Base-by-base conservation (phyloP, 495 filamentous ascomycete species). In the Xylaria castorea region DNA sequence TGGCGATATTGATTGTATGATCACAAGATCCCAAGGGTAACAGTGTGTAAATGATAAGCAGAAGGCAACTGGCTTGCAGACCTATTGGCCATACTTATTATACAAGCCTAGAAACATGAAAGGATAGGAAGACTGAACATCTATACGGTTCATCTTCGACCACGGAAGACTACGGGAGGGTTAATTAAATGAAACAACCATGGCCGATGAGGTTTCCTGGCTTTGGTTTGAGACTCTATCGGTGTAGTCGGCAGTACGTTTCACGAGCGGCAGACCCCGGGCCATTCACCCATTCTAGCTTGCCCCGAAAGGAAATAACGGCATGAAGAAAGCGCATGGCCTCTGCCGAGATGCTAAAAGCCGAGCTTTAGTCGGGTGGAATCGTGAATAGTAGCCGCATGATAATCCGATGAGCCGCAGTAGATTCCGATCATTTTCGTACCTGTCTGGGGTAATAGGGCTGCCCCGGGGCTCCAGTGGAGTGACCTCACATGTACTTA, bases 341-440 rank as follows among this genome's bases (percentile, higher is more conserved):
- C 46, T 51, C 40, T 72, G 40, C 62, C 70, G 70, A 72, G 20
- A 50, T 67, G 51, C 62, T 72, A 73, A 63, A 34, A 73, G 65
- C 71, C 71, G 65, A 73, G 71, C 71, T 73, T 69, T 57, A n/a
- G n/a, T 73, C 71, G 71, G 71, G 65, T 68, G 53, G 65, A 73
- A 55, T 73, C 71, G 71, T 69, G 55, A 73, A 51, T 14, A 5
- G 65, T 68, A 73, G 64, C 65, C 71, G 71, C 66, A 63, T 68
- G 36, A 50, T 42, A 68, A 61, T 72, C 61, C 53, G 48, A 66
- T 58, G 50, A 73, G 74, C 66, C 66, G 60, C 50, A 70, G 66
- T 62, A 73, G 66, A 32, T 73, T 73, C 61, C 65, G 70, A 44
- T 70, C 74, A 40, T 75, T 70, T 66, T 75, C 71, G 70, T 66